Conservation (phyloP, 805 yeast genomes). For the Saturnispora diversa region DNA sequence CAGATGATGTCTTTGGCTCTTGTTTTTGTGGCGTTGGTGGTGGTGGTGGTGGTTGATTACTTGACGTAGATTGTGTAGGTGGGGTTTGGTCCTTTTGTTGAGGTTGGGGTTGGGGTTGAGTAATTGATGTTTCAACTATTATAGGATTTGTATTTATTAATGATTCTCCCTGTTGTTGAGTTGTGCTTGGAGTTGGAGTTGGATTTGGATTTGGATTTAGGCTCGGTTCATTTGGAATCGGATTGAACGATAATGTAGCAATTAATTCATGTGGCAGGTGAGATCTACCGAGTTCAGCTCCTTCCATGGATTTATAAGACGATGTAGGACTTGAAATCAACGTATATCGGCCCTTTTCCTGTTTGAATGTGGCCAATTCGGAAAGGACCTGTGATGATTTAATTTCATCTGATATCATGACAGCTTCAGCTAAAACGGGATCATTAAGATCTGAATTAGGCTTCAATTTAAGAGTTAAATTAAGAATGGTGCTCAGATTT, state of each 20-base stretch:
- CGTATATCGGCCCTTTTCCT: too few relatives aligned
- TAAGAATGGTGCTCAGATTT: neutral
- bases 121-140: too few relatives aligned
- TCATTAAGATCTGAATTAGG: slow-evolving; percentile 1
- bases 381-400: neutral
- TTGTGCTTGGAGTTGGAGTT: neutral
- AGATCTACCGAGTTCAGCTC: too few relatives aligned
- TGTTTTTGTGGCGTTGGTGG: slow-evolving; percentile 5
- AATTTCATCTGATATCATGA: neutral
- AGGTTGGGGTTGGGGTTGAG: slow-evolving; percentile 1
- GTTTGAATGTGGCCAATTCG: neutral
- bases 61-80: too few relatives aligned
- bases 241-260: too few relatives aligned
- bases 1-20: neutral
- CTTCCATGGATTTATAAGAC: too few relatives aligned
- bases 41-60: slow-evolving; percentile 4
- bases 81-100: slow-evolving; percentile 6
- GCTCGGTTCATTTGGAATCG: too few relatives aligned
- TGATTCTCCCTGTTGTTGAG: too few relatives aligned
- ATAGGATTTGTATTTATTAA: too few relatives aligned
- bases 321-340: too few relatives aligned
- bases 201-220: too few relatives aligned
- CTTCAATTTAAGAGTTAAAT: neutral
- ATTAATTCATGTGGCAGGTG: too few relatives aligned
- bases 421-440: neutral